These are phyloP conservation scores for Thermochaetoides dissita DNA, from an alignment of 2,329 filamentous ascomycete genomes.

Conservation along the genomic window DNA sequence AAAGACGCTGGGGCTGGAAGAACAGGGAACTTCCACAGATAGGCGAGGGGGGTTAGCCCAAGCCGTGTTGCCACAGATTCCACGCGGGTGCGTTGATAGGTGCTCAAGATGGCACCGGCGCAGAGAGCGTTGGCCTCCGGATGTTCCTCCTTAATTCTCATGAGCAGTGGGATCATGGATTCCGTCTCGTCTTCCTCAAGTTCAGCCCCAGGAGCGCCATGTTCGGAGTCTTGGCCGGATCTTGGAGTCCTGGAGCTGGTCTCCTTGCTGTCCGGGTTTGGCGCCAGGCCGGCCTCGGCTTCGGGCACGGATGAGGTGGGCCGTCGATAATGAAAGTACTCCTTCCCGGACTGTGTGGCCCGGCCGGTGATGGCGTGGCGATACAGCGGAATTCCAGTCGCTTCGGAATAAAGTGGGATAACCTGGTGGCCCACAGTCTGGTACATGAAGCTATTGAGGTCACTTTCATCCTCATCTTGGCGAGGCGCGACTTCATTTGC, in stretches of 20 bases:
- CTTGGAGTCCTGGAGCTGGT: not conserved
- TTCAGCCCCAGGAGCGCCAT: conserved; percentile 11
- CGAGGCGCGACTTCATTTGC: conserved; percentile 20
- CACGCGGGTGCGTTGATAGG: conserved; percentile 90
- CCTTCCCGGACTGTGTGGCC: conserved; percentile 55
- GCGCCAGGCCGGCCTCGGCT: not conserved
- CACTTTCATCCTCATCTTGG: conserved; percentile 33
- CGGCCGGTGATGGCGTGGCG: conserved; percentile 60
- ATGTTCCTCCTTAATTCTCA: conserved; percentile 49
- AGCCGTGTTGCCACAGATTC: conserved; percentile 80
- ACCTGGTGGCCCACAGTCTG: conserved; percentile 87
- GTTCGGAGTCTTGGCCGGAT: conserved; percentile 1
- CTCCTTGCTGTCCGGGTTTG: not conserved
- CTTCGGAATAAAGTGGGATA: conserved; percentile 69
- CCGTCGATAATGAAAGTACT: conserved; percentile 38
- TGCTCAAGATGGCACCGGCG: conserved; percentile 83
- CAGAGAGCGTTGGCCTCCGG: conserved; percentile 76
- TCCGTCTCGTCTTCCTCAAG: conserved; percentile 66
- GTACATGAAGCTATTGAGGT: conserved; percentile 98
- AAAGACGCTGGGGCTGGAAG: conserved; percentile 38
- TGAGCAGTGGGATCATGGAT: conserved; percentile 64
- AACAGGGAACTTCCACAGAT: conserved; percentile 79
- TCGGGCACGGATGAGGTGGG: not conserved
- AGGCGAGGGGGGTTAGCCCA: conserved; percentile 70
- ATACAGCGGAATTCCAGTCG: conserved; percentile 71